These are phyloP conservation scores for Mucor mucedo DNA, from an alignment of 371 early-diverging fungal species.

Conservation along the genomic window DNA sequence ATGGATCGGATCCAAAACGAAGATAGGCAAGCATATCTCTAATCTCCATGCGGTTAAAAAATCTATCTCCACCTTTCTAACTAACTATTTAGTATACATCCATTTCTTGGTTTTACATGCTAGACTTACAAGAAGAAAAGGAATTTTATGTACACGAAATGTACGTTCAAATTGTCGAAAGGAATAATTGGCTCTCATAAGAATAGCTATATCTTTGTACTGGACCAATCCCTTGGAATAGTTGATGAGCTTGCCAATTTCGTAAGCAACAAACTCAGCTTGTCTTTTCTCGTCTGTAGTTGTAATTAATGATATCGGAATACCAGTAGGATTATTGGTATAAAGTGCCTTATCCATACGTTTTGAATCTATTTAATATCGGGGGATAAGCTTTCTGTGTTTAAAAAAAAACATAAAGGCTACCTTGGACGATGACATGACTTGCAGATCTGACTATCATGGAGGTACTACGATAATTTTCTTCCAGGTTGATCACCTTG, in stretches of 20 bases:
- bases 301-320: slow-evolving; percentile 37
- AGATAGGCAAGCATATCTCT: slow-evolving; percentile 53
- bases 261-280: slow-evolving; percentile 46
- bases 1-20: slow-evolving; percentile 47
- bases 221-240: slow-evolving; percentile 39
- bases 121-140: slow-evolving; percentile 54
- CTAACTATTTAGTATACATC: slow-evolving; percentile 22
- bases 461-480: slow-evolving; percentile 66
- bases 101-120: slow-evolving; percentile 1
- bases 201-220: slow-evolving; percentile 59
- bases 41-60: slow-evolving; percentile 52
- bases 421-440: slow-evolving; percentile 50
- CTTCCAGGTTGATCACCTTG: slow-evolving; percentile 42
- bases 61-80: slow-evolving; percentile 45
- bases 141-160: slow-evolving; percentile 45
- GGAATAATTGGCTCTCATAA: slow-evolving; percentile 53
- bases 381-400: neutral
- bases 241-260: slow-evolving; percentile 46
- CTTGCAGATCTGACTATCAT: slow-evolving; percentile 53
- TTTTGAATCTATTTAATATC: slow-evolving; percentile 22
- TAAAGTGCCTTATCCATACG: slow-evolving; percentile 36
- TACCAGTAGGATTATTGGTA: slow-evolving; percentile 41
- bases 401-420: neutral
- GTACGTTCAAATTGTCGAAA: slow-evolving; percentile 53
- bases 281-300: slow-evolving; percentile 27